Evolutionary conservation across 2,329 filamentous ascomycete genomes (phyloP), one percentile per base, ranked within the genome.

Genomic region (Xylaria sp.): DNA sequence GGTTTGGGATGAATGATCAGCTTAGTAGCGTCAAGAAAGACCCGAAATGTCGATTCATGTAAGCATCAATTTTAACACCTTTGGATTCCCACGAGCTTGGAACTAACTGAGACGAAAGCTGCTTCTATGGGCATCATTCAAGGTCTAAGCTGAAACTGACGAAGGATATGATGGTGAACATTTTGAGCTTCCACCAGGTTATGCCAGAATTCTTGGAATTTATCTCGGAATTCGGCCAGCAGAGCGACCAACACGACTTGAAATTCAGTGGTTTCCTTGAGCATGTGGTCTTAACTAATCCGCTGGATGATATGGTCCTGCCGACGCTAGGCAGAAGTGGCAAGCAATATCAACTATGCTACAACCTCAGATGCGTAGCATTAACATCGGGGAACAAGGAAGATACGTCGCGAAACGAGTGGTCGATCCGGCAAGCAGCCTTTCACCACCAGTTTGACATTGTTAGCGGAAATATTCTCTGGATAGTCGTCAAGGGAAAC

Each of bases 361-460:
- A 68, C 21, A 73, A 71, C 39, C 59, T 73, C 2, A 72, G 69
- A 48, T 56, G 58, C 1, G 66, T 69, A 1, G 18, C 46, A 2
- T 26, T 54, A 6, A 43, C 17, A 6, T 40, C 20, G 4, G 39
- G 34, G 16, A 37, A 48, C 4, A 42, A 50, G 8, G 26, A 19
- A 1, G 18, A 48, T 22, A 40, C 37, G 7, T 63, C 18, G 39
- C 39, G 43, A 62, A 56, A 48, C 39, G 56, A 65, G 19, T 74
- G 72, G 72, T 71, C 69, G 0, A 71, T 75, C 18, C 64, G 69
- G 13, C 72, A 74, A 47, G 71, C 68, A 1, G 72, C 68, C 0
- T 51, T 76, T 3, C 67, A 76, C 48, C 74, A 77, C 46, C 69
- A 72, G 26, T 76, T 76, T 45, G 74, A 77, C 44, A 55, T 74